These are phyloP conservation scores for Pelagophyceae sp. DNA, from an alignment of 352 stramenopile species.

Conservation along the genomic window DNA sequence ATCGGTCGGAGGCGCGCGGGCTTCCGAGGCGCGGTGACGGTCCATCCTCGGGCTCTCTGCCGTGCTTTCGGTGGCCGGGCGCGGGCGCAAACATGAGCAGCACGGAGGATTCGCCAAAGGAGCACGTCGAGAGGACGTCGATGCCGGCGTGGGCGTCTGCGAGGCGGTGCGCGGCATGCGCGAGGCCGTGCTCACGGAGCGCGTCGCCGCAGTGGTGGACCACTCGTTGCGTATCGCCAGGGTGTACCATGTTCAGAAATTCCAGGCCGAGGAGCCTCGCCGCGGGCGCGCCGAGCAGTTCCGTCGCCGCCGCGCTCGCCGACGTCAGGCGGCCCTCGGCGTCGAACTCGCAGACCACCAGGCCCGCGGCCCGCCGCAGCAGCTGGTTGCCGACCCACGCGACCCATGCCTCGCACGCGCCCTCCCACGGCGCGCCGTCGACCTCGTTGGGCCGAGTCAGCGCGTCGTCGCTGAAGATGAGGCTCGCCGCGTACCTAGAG, in stretches of 20 bases:
- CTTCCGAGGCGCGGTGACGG: too few species aligned
- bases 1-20: too few species aligned
- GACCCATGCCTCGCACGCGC: background rate
- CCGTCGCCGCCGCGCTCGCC: background rate
- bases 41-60: too few species aligned
- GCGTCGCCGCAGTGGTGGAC: background rate
- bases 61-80: too few species aligned
- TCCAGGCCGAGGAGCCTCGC: background rate
- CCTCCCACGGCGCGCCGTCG: background rate
- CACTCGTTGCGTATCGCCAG: background rate
- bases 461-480: background rate
- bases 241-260: background rate
- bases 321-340: background rate
- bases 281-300: too few species aligned
- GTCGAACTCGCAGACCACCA: background rate
- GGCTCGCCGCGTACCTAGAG: background rate
- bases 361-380: background rate
- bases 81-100: background rate
- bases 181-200: background rate
- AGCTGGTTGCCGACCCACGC: background rate
- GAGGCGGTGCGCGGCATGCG: background rate
- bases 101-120: background rate
- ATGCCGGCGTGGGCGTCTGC: too few species aligned
- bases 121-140: background rate
- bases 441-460: too few species aligned